phyloP scores from a whole-genome alignment of 345 rosid species.

The Pistacia vera region DNA sequence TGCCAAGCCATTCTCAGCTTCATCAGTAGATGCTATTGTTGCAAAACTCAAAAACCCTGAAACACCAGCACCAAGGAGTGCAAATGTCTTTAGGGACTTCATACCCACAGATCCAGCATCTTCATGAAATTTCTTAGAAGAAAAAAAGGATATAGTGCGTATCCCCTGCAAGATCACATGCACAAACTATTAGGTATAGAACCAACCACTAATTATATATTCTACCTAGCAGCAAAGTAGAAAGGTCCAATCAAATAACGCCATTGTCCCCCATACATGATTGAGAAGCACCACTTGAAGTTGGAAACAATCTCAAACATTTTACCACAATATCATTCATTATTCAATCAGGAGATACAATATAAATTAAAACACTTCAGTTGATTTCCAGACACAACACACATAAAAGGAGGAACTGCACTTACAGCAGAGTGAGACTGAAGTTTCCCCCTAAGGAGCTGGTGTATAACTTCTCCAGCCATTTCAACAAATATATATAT shows the following conservation, averaged over 20 bases:
- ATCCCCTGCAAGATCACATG: conserved; percentile 47
- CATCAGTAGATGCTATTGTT: too few relatives aligned
- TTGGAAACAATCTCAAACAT: background rate
- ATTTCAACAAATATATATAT: too few relatives aligned
- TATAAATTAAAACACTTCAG: too few relatives aligned
- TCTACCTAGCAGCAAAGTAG: too few relatives aligned
- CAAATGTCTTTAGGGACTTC: conserved; percentile 58
- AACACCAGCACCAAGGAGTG: too few relatives aligned
- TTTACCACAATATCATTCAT: background rate
- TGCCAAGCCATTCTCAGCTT: conserved; percentile 17
- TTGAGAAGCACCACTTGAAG: background rate
- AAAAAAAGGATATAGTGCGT: conserved; percentile 51
- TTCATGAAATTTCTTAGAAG: conserved; percentile 68
- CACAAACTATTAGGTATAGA: conserved; percentile 20
- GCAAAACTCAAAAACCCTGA: too few relatives aligned
- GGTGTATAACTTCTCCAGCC: conserved; percentile 52
- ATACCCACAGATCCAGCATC: conserved; percentile 58
- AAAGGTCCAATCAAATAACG: background rate
- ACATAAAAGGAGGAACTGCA: background rate
- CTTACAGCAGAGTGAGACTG: conserved; percentile 55
- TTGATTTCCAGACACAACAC: background rate
- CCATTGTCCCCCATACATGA: background rate
- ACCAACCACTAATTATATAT: background rate
- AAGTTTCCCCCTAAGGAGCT: conserved; percentile 83
- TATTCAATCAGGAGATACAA: too few relatives aligned